Base-by-base conservation (phyloP, 2,329 filamentous ascomycete genomes). In the Trichophyton mentagrophytes region DNA sequence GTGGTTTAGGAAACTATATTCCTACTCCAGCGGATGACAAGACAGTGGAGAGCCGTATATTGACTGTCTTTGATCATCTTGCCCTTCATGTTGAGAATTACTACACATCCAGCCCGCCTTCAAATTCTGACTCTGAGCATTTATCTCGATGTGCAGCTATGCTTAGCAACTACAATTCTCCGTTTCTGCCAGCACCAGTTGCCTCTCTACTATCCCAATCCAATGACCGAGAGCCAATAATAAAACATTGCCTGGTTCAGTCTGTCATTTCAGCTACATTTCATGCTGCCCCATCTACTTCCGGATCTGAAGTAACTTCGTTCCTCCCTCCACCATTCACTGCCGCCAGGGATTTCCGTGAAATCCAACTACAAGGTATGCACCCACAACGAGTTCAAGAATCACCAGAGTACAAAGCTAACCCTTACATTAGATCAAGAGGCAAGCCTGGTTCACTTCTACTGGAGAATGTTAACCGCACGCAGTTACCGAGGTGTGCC, bases 11-110 rank as follows among this genome's bases (percentile, higher is more conserved):
- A 57, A 17, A 36, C 58, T 65, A 67, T 46, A 64, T 69, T 8
- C 69, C 71, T 3, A 65, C 69, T 15, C 66, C 69, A 6, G 68
- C 69, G 1, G 72, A 73, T 42, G 71, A 74, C 56, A 62, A 65
- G 4, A 66, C 66, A 0, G 64, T 73, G 2, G 62, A 58, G 5
- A 61, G 40, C 5, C 64, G 66, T 3, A 65, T 72, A 20, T 66
- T 69, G 49, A 68, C 67, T 0, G 56, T 74, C 0, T 69, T 72
- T 61, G 71, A 73, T 44, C 70, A 71, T 57, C 68, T 69, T 22
- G 64, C 67, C 44, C 64, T 72, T 1, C 72, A 74, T 60, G 65
- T 73, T 25, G 72, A 74, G 22, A 74, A 74, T 57, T 74, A 70
- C 58, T 74, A 74, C 59, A 53, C 64, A 3, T 49, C 59, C 2